A percentile compares a stretch with the other conserved stretches of the same genome.
Conservation (phyloP, 75 land plant genomes). For the Pinus taeda region DNA sequence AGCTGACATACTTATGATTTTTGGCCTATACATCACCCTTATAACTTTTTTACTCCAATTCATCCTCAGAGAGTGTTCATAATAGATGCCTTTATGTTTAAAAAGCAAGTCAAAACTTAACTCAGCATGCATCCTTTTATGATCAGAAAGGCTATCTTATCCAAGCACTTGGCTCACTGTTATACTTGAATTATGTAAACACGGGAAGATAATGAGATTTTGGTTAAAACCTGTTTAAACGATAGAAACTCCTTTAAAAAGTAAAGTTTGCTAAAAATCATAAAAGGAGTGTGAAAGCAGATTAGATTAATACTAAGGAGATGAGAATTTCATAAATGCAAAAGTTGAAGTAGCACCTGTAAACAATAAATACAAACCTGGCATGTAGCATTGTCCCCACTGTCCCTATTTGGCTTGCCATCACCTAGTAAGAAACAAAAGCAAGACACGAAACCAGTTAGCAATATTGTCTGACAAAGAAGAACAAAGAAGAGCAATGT, state of each 20-base stretch:
- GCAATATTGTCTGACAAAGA: neutral
- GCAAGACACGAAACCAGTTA: neutral
- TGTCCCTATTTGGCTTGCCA: conserved; percentile 80
- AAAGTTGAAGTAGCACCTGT: neutral
- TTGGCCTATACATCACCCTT: neutral
- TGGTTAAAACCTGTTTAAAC: neutral
- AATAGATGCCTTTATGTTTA: neutral
- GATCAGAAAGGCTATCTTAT: neutral
- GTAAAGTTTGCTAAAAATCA: neutral
- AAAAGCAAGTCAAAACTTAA: neutral
- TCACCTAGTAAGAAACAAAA: conserved; percentile 40
- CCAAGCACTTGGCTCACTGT: neutral
- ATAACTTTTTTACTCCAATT: neutral
- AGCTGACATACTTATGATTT: neutral
- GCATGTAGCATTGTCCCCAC: conserved; percentile 86
- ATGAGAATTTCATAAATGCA: neutral
- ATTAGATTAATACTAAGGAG: neutral
- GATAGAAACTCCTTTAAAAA: neutral
- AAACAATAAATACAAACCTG: conserved; percentile 38
- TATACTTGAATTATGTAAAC: neutral
- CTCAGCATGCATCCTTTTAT: neutral
- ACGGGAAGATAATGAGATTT: neutral
- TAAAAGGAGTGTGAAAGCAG: neutral
- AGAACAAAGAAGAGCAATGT: too few species aligned
- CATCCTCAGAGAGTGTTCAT: neutral